Percentiles rank a stretch among this genome's conserved stretches.
phyloP scores from a whole-genome alignment of 176 grass and related monocot species.

The Oryza rufipogon region DNA sequence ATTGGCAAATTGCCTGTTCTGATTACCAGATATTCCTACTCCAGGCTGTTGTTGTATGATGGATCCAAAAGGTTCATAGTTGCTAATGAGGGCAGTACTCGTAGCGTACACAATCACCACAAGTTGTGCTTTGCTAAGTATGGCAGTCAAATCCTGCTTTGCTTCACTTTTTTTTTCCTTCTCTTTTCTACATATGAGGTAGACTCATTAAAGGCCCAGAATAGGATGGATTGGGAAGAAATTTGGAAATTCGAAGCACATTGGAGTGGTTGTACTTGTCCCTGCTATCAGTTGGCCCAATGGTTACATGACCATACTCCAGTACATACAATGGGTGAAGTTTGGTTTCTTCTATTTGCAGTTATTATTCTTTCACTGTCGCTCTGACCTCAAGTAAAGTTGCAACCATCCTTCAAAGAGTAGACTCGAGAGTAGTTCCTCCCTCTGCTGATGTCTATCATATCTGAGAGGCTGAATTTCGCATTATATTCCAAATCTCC shows the following conservation, averaged over 20 bases:
- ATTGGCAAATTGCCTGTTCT: background rate
- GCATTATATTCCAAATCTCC: background rate
- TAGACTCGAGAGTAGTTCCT: background rate
- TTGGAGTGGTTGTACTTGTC: background rate
- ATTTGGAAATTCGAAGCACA: background rate
- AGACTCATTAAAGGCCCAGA: background rate
- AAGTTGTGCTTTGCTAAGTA: too few species aligned
- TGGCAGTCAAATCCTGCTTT: background rate
- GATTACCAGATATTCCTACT: background rate
- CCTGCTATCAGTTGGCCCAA: background rate
- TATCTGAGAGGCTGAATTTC: too few species aligned
- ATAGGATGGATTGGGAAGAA: background rate
- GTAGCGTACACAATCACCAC: background rate
- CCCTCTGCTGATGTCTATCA: background rate
- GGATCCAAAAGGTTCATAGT: background rate
- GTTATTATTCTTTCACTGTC: background rate
- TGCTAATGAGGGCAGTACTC: background rate
- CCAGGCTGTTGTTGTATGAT: background rate
- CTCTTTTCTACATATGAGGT: background rate
- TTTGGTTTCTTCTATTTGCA: background rate
- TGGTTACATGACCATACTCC: background rate
- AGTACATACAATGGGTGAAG: background rate
- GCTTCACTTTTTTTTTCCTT: background rate
- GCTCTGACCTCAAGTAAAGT: background rate
- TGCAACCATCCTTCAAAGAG: background rate